Percentiles rank a stretch among this genome's conserved stretches.
Conservation (phyloP, 2,329 filamentous ascomycete species). For the Xylariaceae sp. region DNA sequence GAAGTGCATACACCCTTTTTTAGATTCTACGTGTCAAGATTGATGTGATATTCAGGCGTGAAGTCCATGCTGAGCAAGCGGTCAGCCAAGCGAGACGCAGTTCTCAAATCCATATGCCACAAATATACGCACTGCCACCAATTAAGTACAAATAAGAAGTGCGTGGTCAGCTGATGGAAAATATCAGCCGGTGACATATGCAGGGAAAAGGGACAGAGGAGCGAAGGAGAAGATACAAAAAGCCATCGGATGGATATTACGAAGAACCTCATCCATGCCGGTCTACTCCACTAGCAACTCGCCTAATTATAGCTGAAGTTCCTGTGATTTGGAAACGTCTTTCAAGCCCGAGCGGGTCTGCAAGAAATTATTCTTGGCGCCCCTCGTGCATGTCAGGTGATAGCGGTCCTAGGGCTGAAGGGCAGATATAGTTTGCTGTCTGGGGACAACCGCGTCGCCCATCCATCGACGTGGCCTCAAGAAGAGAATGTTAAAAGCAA, state of each 20-base stretch:
- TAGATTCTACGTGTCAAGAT: not conserved
- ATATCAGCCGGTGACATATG: conserved; percentile 10
- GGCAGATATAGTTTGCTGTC: not conserved
- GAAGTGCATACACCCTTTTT: too few relatives aligned
- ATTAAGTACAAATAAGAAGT: conserved; percentile 1
- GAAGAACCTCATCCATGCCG: not conserved
- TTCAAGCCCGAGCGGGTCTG: not conserved
- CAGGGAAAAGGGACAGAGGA: not conserved
- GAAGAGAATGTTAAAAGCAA: not conserved
- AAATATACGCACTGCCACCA: conserved; percentile 4
- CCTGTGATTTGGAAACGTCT: not conserved
- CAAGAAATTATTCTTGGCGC: conserved; percentile 1
- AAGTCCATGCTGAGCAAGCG: too few relatives aligned
- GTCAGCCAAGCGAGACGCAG: not conserved
- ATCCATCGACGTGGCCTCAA: not conserved
- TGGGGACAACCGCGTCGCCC: not conserved
- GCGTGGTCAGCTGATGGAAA: conserved; percentile 20
- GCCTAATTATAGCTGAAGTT: not conserved
- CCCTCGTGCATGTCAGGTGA: conserved; percentile 3
- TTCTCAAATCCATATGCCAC: not conserved
- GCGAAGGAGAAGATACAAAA: conserved; percentile 4
- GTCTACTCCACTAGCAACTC: not conserved
- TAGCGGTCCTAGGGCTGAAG: not conserved
- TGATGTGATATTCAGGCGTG: too few relatives aligned
- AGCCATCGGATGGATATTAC: not conserved